Conservation (phyloP, 1,139 yeast genomes). For the Candida sp. region DNA sequence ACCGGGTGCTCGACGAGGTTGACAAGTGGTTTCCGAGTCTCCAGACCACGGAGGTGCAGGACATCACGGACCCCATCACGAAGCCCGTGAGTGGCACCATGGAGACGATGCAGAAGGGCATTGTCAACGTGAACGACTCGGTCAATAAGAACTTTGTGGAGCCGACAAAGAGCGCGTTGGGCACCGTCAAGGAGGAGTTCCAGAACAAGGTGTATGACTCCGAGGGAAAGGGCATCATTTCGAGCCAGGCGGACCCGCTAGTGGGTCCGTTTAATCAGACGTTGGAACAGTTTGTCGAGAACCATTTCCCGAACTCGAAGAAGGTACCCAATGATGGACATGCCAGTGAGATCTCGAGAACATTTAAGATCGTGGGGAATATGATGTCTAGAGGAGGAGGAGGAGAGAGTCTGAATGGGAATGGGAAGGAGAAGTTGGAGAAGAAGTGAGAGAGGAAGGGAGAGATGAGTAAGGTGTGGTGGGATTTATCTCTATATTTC, state of each 20-base stretch:
- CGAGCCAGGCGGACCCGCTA: slow-evolving; percentile 66
- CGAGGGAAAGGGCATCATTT: slow-evolving; percentile 63
- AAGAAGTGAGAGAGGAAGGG: not conserved
- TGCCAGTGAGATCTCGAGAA: slow-evolving; percentile 58
- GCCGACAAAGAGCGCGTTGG: slow-evolving; percentile 51
- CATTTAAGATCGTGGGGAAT: slow-evolving; percentile 45
- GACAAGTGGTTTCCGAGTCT: slow-evolving; percentile 40
- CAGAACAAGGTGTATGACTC: slow-evolving; percentile 44
- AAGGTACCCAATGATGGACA: slow-evolving; percentile 43
- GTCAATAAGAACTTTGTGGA: slow-evolving; percentile 29
- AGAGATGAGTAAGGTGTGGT: not conserved
- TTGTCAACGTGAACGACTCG: slow-evolving; percentile 25
- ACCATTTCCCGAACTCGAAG: slow-evolving; percentile 45
- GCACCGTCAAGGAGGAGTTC: slow-evolving; percentile 27
- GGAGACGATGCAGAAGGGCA: slow-evolving; percentile 29
- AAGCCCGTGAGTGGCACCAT: slow-evolving; percentile 43
- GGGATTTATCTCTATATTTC: not conserved
- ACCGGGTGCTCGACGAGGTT: slow-evolving; percentile 34
- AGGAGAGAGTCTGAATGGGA: slow-evolving; percentile 1
- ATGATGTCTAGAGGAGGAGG: slow-evolving; percentile 24
- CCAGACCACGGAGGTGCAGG: slow-evolving; percentile 41
- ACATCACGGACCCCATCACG: slow-evolving; percentile 46
- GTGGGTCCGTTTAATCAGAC: slow-evolving; percentile 62
- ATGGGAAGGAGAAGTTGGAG: slow-evolving; percentile 8
- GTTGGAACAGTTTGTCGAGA: slow-evolving; percentile 46